These are phyloP conservation scores for Globisporangium orthogonon DNA, from an alignment of 352 stramenopile species.

Conservation along the genomic window DNA sequence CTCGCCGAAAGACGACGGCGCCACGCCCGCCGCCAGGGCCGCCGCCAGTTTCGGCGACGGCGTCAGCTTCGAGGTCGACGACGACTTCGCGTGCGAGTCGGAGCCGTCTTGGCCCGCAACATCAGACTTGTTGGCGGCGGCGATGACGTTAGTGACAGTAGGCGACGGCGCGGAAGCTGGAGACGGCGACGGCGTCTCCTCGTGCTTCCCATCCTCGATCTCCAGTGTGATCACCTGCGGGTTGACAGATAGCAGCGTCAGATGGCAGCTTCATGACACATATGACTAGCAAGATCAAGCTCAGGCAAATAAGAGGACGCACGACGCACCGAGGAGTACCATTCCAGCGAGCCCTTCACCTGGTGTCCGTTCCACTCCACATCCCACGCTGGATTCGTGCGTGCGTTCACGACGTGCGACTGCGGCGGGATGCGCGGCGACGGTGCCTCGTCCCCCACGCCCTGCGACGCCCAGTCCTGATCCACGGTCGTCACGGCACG, in stretches of 20 bases:
- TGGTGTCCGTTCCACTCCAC: slow-evolving; percentile 61
- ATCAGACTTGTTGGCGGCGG: not conserved
- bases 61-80: slow-evolving; percentile 5
- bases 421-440: slow-evolving; percentile 66
- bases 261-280: not conserved
- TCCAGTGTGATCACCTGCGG: slow-evolving; percentile 33
- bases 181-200: not conserved
- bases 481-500: slow-evolving; percentile 67
- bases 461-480: slow-evolving; percentile 69
- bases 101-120: not conserved
- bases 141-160: not conserved
- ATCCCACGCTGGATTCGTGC: slow-evolving; percentile 60
- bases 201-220: slow-evolving; percentile 1
- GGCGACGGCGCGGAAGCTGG: not conserved
- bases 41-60: slow-evolving; percentile 8
- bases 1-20: slow-evolving; percentile 3
- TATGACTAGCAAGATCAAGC: too few relatives aligned
- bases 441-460: slow-evolving; percentile 32
- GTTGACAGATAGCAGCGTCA: not conserved
- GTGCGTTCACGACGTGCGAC: slow-evolving; percentile 78
- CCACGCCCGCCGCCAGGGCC: slow-evolving; percentile 1
- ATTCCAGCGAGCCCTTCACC: slow-evolving; percentile 50
- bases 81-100: not conserved
- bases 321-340: slow-evolving; percentile 51
- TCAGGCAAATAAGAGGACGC: too few relatives aligned